phyloP scores from a whole-genome alignment of 108 stramenopile species.

The Cafeteria roenbergensis region DNA sequence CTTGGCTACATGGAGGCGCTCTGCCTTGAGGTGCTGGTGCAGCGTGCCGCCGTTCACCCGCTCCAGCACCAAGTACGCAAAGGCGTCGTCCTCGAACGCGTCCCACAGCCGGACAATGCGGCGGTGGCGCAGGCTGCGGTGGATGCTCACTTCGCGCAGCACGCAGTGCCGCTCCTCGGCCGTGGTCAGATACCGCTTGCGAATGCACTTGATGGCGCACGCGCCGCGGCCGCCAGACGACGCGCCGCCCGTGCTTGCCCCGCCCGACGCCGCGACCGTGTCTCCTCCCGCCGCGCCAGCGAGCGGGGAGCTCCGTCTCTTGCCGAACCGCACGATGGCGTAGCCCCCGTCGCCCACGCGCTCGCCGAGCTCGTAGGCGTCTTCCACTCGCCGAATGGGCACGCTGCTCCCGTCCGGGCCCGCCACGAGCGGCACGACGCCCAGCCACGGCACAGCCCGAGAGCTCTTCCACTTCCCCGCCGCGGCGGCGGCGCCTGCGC shows the following conservation, averaged over 20 bases:
- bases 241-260: not conserved
- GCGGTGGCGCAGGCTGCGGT: slow-evolving; percentile 1
- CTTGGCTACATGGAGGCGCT: too few relatives aligned
- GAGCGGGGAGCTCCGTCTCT: not conserved
- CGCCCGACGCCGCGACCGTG: not conserved
- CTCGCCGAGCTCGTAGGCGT: not conserved
- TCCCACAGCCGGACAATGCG: slow-evolving; percentile 10
- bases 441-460: too few relatives aligned
- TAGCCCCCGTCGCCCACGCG: not conserved
- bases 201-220: slow-evolving; percentile 6
- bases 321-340: not conserved
- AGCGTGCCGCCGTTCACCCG: slow-evolving; percentile 10
- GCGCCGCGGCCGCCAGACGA: too few relatives aligned
- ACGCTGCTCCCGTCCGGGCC: too few relatives aligned
- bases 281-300: not conserved
- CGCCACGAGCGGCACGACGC: too few relatives aligned
- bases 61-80: slow-evolving; percentile 15
- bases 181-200: slow-evolving; percentile 10
- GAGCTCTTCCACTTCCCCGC: too few relatives aligned
- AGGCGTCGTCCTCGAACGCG: slow-evolving; percentile 5
- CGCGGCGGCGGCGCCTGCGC: too few relatives aligned
- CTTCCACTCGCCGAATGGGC: not conserved
- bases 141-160: slow-evolving; percentile 14
- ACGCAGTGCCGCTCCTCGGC: slow-evolving; percentile 15
- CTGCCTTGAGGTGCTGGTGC: not conserved